A percentile compares a stretch with the other conserved stretches of the same genome.
Evolutionary conservation across 2,329 filamentous ascomycete species (phyloP).

Genomic region (Lecanicillium sp.): DNA sequence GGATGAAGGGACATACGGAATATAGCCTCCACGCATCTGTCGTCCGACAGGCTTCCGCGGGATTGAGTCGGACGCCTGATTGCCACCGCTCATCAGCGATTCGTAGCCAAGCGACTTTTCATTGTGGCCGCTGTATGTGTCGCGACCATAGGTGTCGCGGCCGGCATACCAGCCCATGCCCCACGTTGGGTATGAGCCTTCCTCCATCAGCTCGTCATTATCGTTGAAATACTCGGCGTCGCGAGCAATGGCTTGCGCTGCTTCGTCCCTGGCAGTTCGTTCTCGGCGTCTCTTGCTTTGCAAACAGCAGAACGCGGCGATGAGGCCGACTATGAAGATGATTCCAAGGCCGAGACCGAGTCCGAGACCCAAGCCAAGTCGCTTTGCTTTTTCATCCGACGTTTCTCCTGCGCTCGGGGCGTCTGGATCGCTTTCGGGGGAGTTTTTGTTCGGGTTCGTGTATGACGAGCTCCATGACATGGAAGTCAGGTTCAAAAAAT

Average conservation of each 20-base stretch:
- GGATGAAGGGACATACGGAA: conserved; percentile 16
- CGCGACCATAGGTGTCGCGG: background rate
- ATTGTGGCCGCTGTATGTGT: background rate
- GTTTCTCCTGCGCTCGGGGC: conserved; percentile 16
- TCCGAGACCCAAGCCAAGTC: conserved; percentile 54
- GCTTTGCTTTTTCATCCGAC: conserved; percentile 15
- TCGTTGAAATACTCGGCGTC: conserved; percentile 38
- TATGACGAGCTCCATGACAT: conserved; percentile 46
- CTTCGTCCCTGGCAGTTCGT: conserved; percentile 32
- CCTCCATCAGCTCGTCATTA: conserved; percentile 39
- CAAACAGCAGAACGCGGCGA: conserved; percentile 43
- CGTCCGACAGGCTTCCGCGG: conserved; percentile 26
- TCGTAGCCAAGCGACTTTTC: conserved; percentile 42
- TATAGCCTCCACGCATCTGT: conserved; percentile 21
- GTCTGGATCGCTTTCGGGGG: conserved; percentile 10
- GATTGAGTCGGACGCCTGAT: conserved; percentile 15
- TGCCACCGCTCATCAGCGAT: conserved; percentile 30
- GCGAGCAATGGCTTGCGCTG: conserved; percentile 41
- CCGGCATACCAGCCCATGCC: conserved; percentile 25
- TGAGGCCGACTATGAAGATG: conserved; percentile 36
- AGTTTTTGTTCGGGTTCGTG: conserved; percentile 31
- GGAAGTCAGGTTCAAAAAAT: conserved; percentile 52
- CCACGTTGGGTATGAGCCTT: conserved; percentile 23
- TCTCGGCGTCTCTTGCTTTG: conserved; percentile 27
- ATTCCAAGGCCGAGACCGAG: conserved; percentile 54